phyloP scores from a whole-genome alignment of 352 stramenopile species.

The Phytophthora macrochlamydospora region DNA sequence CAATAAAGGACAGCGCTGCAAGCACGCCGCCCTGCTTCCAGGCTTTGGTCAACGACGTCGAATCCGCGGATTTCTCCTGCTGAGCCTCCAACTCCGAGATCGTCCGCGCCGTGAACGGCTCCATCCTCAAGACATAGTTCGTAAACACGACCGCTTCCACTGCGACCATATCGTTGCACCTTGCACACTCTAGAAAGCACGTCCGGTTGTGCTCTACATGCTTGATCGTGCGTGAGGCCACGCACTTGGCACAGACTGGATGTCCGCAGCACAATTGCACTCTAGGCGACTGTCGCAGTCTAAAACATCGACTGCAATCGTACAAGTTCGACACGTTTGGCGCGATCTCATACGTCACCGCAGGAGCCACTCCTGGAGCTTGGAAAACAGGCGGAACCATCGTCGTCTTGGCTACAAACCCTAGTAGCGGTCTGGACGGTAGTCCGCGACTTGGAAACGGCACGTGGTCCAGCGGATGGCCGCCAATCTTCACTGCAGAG shows the following conservation, averaged over 20 bases:
- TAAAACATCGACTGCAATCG: constrained; percentile 61
- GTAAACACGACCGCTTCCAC: constrained; percentile 67
- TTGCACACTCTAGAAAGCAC: constrained; percentile 61
- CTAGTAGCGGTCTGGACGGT: constrained; percentile 65
- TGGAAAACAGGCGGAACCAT: constrained; percentile 16
- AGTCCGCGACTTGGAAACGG: constrained; percentile 63
- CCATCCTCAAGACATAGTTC: constrained; percentile 56
- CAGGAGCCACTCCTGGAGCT: constrained; percentile 11
- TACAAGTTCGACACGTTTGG: constrained; percentile 54
- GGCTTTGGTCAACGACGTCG: constrained; percentile 10
- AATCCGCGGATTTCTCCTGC: constrained; percentile 1
- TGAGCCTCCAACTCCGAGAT: constrained; percentile 35
- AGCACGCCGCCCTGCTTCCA: constrained; percentile 55
- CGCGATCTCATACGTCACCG: constrained; percentile 36
- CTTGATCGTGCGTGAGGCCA: constrained; percentile 49
- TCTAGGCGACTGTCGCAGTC: constrained; percentile 55
- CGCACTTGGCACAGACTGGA: constrained; percentile 58
- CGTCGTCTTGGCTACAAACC: constrained; percentile 28
- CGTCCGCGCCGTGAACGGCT: constrained; percentile 35
- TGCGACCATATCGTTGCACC: constrained; percentile 54
- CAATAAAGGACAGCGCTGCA: constrained; percentile 47
- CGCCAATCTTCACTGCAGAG: constrained; percentile 75
- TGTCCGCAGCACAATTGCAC: constrained; percentile 77
- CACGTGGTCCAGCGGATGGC: constrained; percentile 80
- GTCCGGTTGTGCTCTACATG: constrained; percentile 45